These are phyloP conservation scores for Metschnikowia lunata DNA, from an alignment of 805 yeast species.

Conservation along the genomic window DNA sequence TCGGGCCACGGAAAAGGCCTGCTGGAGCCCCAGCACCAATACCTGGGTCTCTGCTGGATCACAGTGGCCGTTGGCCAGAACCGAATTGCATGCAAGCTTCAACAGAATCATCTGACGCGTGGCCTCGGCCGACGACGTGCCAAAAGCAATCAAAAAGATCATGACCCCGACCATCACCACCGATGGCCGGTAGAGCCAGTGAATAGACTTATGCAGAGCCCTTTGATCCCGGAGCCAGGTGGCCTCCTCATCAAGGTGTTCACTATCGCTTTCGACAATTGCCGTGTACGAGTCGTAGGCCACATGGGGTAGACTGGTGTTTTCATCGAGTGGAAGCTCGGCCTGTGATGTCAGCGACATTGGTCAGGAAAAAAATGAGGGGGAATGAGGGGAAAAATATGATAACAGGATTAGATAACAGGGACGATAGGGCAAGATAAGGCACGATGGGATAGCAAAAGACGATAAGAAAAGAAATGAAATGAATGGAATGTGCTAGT, in stretches of 20 bases:
- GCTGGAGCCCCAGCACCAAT: conserved; percentile 45
- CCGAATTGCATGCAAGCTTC: conserved; percentile 27
- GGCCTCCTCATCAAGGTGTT: background rate
- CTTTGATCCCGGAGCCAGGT: conserved; percentile 1
- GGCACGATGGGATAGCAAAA: too few species aligned
- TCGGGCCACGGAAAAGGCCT: conserved; percentile 35
- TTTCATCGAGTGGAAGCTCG: conserved; percentile 2
- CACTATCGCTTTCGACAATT: background rate
- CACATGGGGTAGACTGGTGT: conserved; percentile 24
- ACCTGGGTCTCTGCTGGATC: conserved; percentile 34
- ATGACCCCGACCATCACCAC: conserved; percentile 42
- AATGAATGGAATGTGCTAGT: too few species aligned
- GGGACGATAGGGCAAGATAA: too few species aligned
- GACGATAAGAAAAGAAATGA: too few species aligned
- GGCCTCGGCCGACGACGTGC: conserved; percentile 36
- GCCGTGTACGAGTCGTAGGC: conserved; percentile 20
- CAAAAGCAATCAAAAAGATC: conserved; percentile 39
- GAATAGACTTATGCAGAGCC: background rate
- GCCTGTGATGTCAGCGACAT: background rate
- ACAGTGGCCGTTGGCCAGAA: conserved; percentile 20
- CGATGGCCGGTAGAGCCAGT: conserved; percentile 37
- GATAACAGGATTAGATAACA: too few species aligned
- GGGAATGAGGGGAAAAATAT: too few species aligned
- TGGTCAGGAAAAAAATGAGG: background rate
- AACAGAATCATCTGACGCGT: conserved; percentile 34